Evolutionary conservation across 805 yeast genomes (phyloP).

Genomic region (Wickerhamia fluorescens): DNA sequence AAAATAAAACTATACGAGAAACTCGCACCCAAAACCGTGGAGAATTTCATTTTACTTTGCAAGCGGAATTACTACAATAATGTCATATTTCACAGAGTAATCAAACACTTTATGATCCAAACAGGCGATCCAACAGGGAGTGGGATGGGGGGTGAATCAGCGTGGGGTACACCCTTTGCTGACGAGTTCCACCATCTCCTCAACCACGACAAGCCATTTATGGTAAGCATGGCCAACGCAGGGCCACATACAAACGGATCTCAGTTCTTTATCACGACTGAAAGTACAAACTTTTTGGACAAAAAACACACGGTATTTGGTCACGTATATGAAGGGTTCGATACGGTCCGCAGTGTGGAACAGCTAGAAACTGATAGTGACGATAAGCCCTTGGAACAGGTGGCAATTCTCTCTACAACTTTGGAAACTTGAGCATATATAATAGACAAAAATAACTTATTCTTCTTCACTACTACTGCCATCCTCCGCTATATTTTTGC

Average conservation of each 20-base stretch:
- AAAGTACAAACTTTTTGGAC: slow-evolving; percentile 12
- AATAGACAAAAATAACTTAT: slow-evolving; percentile 1
- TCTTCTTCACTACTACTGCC: slow-evolving; percentile 30
- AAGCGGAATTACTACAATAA: slow-evolving; percentile 31
- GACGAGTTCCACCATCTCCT: slow-evolving; percentile 22
- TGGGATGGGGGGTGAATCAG: slow-evolving; percentile 22
- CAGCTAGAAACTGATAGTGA: slow-evolving; percentile 10
- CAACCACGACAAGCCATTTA: slow-evolving; percentile 22
- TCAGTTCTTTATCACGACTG: slow-evolving; percentile 21
- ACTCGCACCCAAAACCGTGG: slow-evolving; percentile 34
- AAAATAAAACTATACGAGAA: slow-evolving; percentile 25
- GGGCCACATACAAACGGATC: slow-evolving; percentile 22
- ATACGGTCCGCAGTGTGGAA: slow-evolving; percentile 13
- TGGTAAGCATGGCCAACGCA: slow-evolving; percentile 25
- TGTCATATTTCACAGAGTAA: slow-evolving; percentile 21
- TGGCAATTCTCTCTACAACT: slow-evolving; percentile 15
- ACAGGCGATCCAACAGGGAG: slow-evolving; percentile 19
- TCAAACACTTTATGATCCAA: slow-evolving; percentile 19
- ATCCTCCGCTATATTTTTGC: slow-evolving; percentile 12
- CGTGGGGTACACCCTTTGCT: slow-evolving; percentile 18
- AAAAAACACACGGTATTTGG: slow-evolving; percentile 22
- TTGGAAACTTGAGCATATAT: slow-evolving; percentile 1
- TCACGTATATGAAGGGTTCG: slow-evolving; percentile 16
- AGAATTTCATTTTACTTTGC: slow-evolving; percentile 32
- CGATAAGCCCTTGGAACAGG: slow-evolving; percentile 16